phyloP scores from a whole-genome alignment of 129 eudicot species.

The Dittrichia graveolens region DNA sequence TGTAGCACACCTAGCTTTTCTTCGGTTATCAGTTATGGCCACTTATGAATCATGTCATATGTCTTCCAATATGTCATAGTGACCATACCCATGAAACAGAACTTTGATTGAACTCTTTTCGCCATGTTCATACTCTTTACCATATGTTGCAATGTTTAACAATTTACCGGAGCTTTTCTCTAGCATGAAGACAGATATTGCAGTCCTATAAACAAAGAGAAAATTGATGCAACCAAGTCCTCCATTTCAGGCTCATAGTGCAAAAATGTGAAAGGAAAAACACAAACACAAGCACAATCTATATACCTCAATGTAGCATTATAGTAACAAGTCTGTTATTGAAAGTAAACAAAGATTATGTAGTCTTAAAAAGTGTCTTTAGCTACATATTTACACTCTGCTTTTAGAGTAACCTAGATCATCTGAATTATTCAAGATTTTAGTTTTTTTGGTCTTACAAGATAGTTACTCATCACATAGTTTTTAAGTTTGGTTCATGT shows the following conservation, averaged over 20 bases:
- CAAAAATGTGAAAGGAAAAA: neutral
- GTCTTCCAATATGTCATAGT: constrained; percentile 72
- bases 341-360: no score
- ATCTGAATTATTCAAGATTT: no score
- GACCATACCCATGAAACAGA: constrained; percentile 87
- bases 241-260: constrained; percentile 11
- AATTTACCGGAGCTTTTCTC: constrained; percentile 51
- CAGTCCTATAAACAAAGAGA: constrained; percentile 47
- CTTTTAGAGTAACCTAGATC: no score
- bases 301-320: neutral
- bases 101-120: constrained; percentile 55
- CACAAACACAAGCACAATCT: neutral
- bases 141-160: constrained; percentile 68
- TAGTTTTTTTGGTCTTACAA: no score
- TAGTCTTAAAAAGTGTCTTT: no score
- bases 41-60: constrained; percentile 20
- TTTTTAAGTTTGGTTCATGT: no score
- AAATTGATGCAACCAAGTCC: neutral
- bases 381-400: no score
- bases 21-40: constrained; percentile 26
- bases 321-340: no score
- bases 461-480: no score
- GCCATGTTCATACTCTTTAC: constrained; percentile 67
- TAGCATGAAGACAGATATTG: constrained; percentile 68
- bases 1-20: constrained; percentile 24